Conservation (phyloP, 768 basidiomycete genomes). For the Podaxis sp. region DNA sequence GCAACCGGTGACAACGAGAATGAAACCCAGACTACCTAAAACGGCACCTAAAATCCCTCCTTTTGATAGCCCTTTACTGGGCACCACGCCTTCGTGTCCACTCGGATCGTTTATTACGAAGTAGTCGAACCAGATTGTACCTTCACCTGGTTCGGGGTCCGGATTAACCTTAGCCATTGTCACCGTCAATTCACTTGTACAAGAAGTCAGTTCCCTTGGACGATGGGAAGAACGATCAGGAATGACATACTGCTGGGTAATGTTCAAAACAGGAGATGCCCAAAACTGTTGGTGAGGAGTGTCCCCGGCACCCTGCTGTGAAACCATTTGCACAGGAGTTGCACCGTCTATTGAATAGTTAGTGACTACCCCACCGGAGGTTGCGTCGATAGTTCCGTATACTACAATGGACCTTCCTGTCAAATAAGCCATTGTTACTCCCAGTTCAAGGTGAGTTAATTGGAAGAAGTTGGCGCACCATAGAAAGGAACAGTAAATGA, state of each 20-base stretch:
- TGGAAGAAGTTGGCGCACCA: conserved; percentile 21
- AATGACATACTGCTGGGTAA: conserved; percentile 31
- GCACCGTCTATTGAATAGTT: conserved; percentile 33
- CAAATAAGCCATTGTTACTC: neutral
- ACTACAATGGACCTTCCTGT: conserved; percentile 33
- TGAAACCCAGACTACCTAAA: conserved; percentile 23
- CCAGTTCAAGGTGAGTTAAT: neutral
- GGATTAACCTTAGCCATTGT: conserved; percentile 33
- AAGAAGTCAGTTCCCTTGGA: neutral
- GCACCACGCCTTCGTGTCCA: conserved; percentile 11
- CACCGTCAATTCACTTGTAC: conserved; percentile 28
- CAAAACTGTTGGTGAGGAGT: conserved; percentile 34
- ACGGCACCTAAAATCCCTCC: conserved; percentile 30
- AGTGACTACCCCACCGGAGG: conserved; percentile 34
- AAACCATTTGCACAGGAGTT: conserved; percentile 23
- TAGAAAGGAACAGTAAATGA: conserved; percentile 32
- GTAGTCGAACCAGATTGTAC: conserved; percentile 42
- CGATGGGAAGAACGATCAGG: neutral
- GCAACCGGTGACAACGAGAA: conserved; percentile 15
- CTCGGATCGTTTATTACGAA: conserved; percentile 30
- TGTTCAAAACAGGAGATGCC: conserved; percentile 25
- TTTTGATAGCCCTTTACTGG: conserved; percentile 11
- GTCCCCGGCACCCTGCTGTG: conserved; percentile 26
- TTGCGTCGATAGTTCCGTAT: conserved; percentile 32
- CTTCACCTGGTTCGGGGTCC: conserved; percentile 26